phyloP scores from a whole-genome alignment of 805 yeast genomes.

The Sugiyamaella qingdaonensis region DNA sequence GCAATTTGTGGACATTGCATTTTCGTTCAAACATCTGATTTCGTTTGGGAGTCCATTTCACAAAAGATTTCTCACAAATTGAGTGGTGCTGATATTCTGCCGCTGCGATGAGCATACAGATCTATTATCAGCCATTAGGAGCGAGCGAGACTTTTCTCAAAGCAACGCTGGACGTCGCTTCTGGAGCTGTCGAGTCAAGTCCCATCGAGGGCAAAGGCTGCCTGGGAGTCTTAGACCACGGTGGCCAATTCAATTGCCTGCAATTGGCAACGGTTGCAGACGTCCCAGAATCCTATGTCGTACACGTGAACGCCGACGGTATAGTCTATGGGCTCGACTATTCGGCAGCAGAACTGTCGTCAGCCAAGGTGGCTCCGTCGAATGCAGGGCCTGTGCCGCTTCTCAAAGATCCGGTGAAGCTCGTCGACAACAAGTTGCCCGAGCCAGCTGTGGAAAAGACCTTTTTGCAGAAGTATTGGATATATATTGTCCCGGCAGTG shows the following conservation, averaged over 20 bases:
- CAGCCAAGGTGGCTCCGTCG: neutral
- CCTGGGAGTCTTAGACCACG: slow-evolving; percentile 14
- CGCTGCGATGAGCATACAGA: neutral
- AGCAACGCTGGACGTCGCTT: neutral
- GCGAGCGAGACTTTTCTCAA: neutral
- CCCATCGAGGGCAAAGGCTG: slow-evolving; percentile 18
- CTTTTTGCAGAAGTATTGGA: slow-evolving; percentile 30
- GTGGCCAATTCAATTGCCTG: slow-evolving; percentile 15
- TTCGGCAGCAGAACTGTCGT: neutral
- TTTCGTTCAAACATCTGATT: too few relatives aligned
- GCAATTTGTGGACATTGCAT: too few relatives aligned
- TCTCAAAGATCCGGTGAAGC: slow-evolving; percentile 21
- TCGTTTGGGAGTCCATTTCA: too few relatives aligned
- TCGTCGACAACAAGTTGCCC: slow-evolving; percentile 27
- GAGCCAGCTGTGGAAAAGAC: slow-evolving; percentile 23
- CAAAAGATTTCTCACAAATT: too few relatives aligned
- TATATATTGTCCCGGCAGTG: slow-evolving; percentile 25
- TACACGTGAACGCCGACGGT: slow-evolving; percentile 3
- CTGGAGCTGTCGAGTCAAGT: neutral
- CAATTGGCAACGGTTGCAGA: slow-evolving; percentile 10
- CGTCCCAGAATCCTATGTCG: slow-evolving; percentile 6
- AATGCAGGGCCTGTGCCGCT: slow-evolving; percentile 21
- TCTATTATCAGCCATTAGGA: slow-evolving; percentile 6
- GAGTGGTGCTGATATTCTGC: too few relatives aligned
- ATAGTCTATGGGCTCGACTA: slow-evolving; percentile 3